Evolutionary conservation across 106 monocot species (phyloP).

Genomic region (Ottelia alismoides): DNA sequence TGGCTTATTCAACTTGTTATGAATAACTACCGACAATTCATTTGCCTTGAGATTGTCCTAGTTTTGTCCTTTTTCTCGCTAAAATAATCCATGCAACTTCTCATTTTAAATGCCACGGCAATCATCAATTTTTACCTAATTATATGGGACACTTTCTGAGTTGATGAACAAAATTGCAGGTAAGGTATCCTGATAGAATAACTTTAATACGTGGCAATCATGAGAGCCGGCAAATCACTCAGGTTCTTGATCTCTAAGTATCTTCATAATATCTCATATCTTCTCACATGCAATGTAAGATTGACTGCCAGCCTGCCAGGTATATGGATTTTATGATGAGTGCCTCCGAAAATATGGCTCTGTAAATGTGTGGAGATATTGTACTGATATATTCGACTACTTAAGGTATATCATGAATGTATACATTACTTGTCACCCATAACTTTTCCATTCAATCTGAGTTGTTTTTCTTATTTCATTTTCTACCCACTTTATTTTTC

Average conservation of each 20-base stretch:
- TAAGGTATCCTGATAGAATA: conserved; percentile 94
- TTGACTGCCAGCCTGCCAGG: conserved; percentile 50
- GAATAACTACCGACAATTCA: too few species aligned
- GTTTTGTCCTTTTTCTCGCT: too few species aligned
- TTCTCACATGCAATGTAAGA: too few species aligned
- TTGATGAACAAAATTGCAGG: too few species aligned
- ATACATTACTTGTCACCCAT: neutral
- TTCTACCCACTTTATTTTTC: conserved; percentile 1
- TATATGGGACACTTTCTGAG: too few species aligned
- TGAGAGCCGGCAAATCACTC: conserved; percentile 98
- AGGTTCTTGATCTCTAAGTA: conserved; percentile 30
- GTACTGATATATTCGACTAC: conserved; percentile 99
- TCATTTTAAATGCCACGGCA: too few species aligned
- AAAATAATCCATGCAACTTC: too few species aligned
- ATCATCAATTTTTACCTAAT: too few species aligned
- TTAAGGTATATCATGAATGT: conserved; percentile 76
- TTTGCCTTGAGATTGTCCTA: too few species aligned
- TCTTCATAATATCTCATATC: neutral
- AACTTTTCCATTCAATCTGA: neutral
- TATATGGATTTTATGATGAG: conserved; percentile 99
- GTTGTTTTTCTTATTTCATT: neutral
- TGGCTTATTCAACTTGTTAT: too few species aligned
- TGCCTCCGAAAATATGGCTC: conserved; percentile 99
- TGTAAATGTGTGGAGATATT: conserved; percentile 99
- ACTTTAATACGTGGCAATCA: conserved; percentile 97